Evolutionary conservation across 257 asterid genomes (phyloP).

Genomic region (Solanum commersonii): DNA sequence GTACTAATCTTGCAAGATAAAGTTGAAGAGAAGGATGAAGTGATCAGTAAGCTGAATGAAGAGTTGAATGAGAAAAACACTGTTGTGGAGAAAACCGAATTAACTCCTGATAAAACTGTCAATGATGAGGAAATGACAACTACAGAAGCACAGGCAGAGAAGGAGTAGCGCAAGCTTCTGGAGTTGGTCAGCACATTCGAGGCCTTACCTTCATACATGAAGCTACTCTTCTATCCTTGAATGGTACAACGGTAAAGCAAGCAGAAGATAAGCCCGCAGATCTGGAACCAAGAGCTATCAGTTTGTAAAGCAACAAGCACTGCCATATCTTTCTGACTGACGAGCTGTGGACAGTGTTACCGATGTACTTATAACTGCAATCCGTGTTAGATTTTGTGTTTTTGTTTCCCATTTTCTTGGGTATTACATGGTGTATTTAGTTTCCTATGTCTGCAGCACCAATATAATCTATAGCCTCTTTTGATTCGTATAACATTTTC

Average conservation of each 20-base stretch:
- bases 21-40: slow-evolving; percentile 56
- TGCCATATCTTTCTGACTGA: not conserved
- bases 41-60: slow-evolving; percentile 39
- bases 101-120: slow-evolving; percentile 11
- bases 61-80: slow-evolving; percentile 22
- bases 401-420: not conserved
- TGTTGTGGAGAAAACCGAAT: slow-evolving; percentile 29
- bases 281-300: not conserved
- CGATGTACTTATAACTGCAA: not conserved
- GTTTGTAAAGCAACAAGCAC: not conserved
- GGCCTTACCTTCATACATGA: not conserved
- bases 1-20: slow-evolving; percentile 75
- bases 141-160: slow-evolving; percentile 24
- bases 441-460: not conserved
- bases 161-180: not conserved
- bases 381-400: not conserved
- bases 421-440: not conserved
- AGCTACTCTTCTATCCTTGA: not conserved
- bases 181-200: not conserved
- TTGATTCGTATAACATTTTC: not conserved
- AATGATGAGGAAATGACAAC: slow-evolving; percentile 19
- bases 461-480: not conserved
- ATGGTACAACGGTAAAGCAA: not conserved
- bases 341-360: not conserved
- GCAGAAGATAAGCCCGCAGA: not conserved